Conservation (phyloP, 2,329 filamentous ascomycete genomes). For the Fusarium duplospermum region DNA sequence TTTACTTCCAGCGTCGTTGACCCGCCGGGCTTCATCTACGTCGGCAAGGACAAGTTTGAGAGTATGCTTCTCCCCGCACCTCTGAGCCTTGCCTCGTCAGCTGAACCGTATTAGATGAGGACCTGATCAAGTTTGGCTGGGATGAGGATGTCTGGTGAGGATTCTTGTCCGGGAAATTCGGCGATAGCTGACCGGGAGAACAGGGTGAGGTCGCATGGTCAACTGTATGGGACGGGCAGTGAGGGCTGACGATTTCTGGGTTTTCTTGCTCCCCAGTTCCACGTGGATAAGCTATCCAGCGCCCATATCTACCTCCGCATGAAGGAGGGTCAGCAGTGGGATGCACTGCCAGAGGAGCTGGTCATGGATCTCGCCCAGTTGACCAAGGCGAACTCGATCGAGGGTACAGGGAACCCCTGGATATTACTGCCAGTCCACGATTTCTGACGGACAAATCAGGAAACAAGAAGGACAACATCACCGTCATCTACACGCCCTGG, state of each 20-base stretch:
- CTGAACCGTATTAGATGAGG: conserved; percentile 77
- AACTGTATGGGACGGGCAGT: background rate
- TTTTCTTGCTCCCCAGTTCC: conserved; percentile 74
- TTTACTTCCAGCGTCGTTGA: conserved; percentile 88
- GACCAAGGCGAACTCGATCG: conserved; percentile 98
- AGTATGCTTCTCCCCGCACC: conserved; percentile 70
- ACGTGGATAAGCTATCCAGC: conserved; percentile 96
- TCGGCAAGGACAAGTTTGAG: conserved; percentile 99
- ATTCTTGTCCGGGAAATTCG: background rate
- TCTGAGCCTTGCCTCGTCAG: conserved; percentile 7
- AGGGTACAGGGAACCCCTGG: conserved; percentile 66
- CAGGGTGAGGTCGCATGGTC: conserved; percentile 33
- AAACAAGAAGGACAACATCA: conserved; percentile 99
- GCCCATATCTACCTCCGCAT: conserved; percentile 96
- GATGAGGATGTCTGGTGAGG: conserved; percentile 93
- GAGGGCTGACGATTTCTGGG: conserved; percentile 1
- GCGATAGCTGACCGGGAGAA: conserved; percentile 15
- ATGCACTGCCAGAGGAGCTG: conserved; percentile 78
- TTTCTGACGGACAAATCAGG: conserved; percentile 60
- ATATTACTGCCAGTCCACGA: background rate
- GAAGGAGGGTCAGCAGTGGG: conserved; percentile 83
- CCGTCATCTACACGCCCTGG: conserved; percentile 97
- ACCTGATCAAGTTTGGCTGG: conserved; percentile 93
- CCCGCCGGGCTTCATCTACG: conserved; percentile 89
- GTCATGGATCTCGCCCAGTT: conserved; percentile 93